Conservation (phyloP, 352 stramenopile genomes). For the Pythium aquatile region DNA sequence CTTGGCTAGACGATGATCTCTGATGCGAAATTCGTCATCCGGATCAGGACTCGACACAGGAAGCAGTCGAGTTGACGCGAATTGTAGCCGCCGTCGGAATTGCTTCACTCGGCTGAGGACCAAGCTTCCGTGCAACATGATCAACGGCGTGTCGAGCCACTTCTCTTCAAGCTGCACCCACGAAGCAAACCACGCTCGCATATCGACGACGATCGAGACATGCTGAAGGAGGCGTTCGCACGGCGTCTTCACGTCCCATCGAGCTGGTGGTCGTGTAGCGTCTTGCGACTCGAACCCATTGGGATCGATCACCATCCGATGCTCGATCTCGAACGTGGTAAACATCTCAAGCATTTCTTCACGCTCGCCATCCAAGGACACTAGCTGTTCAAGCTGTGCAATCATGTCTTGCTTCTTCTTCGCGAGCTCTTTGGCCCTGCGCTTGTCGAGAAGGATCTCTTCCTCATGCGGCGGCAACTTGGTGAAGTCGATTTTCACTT, state of each 20-base stretch:
- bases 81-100: constrained; percentile 47
- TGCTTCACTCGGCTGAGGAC: constrained; percentile 61
- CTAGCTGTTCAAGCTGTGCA: constrained; percentile 46
- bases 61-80: constrained; percentile 36
- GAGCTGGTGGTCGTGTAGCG: background rate
- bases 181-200: constrained; percentile 51
- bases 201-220: constrained; percentile 51
- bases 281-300: constrained; percentile 12
- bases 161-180: constrained; percentile 50
- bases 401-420: constrained; percentile 33
- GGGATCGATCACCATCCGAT: constrained; percentile 27
- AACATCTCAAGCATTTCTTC: constrained; percentile 42
- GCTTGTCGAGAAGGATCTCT: constrained; percentile 17
- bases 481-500: constrained; percentile 37
- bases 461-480: constrained; percentile 33
- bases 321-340: constrained; percentile 44
- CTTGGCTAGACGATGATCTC: constrained; percentile 35
- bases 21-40: constrained; percentile 8
- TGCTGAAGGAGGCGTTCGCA: constrained; percentile 54
- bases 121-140: constrained; percentile 39
- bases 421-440: constrained; percentile 9
- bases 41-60: background rate
- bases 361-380: constrained; percentile 44
- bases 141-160: constrained; percentile 41
- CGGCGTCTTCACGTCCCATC: constrained; percentile 22